Evolutionary conservation across 768 basidiomycete genomes (phyloP).

Genomic region (Pleurotus eryngii): DNA sequence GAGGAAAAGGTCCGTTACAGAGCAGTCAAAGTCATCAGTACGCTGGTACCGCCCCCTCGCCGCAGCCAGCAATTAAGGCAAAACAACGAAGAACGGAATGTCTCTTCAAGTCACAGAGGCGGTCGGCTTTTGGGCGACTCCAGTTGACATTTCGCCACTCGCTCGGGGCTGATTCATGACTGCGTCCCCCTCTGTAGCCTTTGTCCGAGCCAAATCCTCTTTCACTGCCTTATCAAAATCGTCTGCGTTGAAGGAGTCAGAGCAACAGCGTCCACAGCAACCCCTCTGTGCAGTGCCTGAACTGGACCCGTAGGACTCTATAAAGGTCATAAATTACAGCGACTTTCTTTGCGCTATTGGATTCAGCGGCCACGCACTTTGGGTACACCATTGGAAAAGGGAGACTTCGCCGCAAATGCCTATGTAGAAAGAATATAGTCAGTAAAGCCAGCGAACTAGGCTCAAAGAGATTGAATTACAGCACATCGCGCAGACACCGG

Average conservation of each 20-base stretch:
- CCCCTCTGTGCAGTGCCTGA: conserved; percentile 29
- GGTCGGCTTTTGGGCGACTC: no score
- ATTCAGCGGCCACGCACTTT: neutral
- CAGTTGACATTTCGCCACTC: neutral
- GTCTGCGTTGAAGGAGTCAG: conserved; percentile 43
- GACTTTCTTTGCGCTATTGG: neutral
- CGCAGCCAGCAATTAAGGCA: no score
- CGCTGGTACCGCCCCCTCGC: no score
- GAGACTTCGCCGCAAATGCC: conserved; percentile 1
- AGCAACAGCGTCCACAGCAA: conserved; percentile 45
- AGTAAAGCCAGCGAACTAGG: neutral
- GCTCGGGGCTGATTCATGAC: neutral
- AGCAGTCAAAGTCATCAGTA: no score
- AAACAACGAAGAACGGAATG: no score
- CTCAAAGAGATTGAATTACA: conserved; percentile 13
- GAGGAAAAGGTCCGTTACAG: no score
- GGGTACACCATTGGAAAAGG: conserved; percentile 6
- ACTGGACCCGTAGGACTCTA: conserved; percentile 31
- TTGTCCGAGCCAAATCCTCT: conserved; percentile 24
- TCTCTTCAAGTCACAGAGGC: no score
- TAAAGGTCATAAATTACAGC: neutral
- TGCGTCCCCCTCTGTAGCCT: conserved; percentile 1
- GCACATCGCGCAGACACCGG: conserved; percentile 24
- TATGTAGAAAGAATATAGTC: neutral
- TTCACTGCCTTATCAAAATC: conserved; percentile 34